Evolutionary conservation across 2,329 filamentous ascomycete genomes (phyloP), one percentile per base, ranked within the genome.

Genomic region (Graphilbum sp.): DNA sequence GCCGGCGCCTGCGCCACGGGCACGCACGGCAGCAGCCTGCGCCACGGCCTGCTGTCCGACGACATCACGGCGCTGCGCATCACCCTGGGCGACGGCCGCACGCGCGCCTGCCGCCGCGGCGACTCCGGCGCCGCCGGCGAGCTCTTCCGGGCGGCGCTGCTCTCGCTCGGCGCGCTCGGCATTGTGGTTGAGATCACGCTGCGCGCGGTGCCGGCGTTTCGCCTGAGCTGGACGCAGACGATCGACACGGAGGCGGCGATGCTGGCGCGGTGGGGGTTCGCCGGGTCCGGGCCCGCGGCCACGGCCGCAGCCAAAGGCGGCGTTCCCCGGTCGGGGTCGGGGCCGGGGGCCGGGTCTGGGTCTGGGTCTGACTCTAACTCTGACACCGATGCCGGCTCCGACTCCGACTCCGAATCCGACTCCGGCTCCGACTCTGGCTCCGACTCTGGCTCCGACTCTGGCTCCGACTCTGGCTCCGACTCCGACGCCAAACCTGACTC

Each of bases 1-100:
- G 86, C 84, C 2, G 90, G 90, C 21, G 87, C 86, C 13, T 92
- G 96, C 43, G 78, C 82, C 17, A 98, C 90, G 0, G 87, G 82
- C 15, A 96, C 90, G 0, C 90, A 98, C 55, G 90, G 90, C 32
- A 92, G 83, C 50, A 90, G 82, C 39, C 63, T 92, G 42, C 65
- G 61, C 25, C 86, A 96, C 58, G 88, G 88, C 2, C 66, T 95
- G 45, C 64, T 98, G 44, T 88, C 82, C 0, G 79, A 92, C 52
- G 76, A 75, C 40, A 71, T 96, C 18, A 60, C 75, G 17, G 69
- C 74, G 5, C 61, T 98, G 43, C 79, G 77, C 18, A 75, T 98
- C 45, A 84, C 88, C 8, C 69, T 95, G 32, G 77, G 84, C 4
- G 81, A 87, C 55, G 87, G 88, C 5, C 69, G 71, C 38, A 77